Evolutionary conservation across 2,329 filamentous ascomycete genomes (phyloP).

Genomic region (Beauveria sp.): DNA sequence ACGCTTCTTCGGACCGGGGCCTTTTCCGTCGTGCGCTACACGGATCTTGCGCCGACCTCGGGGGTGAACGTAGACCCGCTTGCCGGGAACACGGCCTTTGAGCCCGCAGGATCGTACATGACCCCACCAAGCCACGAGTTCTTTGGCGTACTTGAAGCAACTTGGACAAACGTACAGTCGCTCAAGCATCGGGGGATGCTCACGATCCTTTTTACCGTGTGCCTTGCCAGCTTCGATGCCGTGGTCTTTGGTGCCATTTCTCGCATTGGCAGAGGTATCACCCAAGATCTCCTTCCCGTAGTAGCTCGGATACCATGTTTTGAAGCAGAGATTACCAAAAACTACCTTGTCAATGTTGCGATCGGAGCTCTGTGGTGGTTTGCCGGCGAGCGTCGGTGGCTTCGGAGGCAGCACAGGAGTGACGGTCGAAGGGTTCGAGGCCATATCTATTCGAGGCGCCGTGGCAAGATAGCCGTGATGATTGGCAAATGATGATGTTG

Average conservation of each 20-base stretch:
- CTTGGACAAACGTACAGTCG: constrained; percentile 79
- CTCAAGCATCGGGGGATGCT: constrained; percentile 45
- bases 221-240: constrained; percentile 17
- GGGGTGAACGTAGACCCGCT: constrained; percentile 64
- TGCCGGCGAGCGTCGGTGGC: constrained; percentile 23
- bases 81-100: constrained; percentile 50
- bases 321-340: constrained; percentile 74
- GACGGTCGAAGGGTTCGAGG: constrained; percentile 20
- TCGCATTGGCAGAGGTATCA: constrained; percentile 31
- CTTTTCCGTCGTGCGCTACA: constrained; percentile 24
- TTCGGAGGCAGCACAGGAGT: constrained; percentile 30
- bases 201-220: constrained; percentile 26
- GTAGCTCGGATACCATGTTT: constrained; percentile 88
- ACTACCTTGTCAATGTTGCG: constrained; percentile 84
- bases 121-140: constrained; percentile 49
- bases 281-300: constrained; percentile 67
- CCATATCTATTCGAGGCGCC: constrained; percentile 23
- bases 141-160: constrained; percentile 87
- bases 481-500: constrained; percentile 24
- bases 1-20: constrained; percentile 30
- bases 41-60: constrained; percentile 34
- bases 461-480: constrained; percentile 27
- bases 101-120: constrained; percentile 53
- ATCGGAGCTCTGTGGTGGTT: constrained; percentile 39
- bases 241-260: constrained; percentile 22